These are phyloP conservation scores for Vitis hybrid DNA, from an alignment of 177 flowering plant genomes.

Conservation along the genomic window DNA sequence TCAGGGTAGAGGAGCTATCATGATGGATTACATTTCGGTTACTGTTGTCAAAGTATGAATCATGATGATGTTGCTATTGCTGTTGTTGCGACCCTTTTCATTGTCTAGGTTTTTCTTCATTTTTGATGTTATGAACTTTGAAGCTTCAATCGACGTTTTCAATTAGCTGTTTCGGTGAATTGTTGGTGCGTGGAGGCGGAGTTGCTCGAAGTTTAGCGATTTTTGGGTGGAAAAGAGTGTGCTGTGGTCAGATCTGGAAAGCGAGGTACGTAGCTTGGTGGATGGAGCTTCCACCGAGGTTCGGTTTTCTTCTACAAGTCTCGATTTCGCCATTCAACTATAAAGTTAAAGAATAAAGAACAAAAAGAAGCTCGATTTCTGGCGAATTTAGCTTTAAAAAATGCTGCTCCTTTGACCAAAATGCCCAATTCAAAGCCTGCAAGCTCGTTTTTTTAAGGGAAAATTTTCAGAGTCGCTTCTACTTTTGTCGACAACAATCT, in stretches of 20 bases:
- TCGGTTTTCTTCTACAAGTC: neutral
- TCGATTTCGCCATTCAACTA: neutral
- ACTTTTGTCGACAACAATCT: slow-evolving; percentile 44
- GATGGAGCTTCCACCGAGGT: neutral
- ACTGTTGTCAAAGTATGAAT: slow-evolving; percentile 1
- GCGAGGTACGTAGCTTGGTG: neutral
- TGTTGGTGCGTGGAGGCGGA: neutral
- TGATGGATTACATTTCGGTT: neutral
- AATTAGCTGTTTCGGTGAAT: too few species aligned
- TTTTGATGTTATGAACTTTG: neutral
- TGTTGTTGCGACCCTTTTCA: neutral
- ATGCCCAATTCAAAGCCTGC: slow-evolving; percentile 30
- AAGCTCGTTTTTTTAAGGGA: slow-evolving; percentile 25
- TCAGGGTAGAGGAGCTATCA: neutral
- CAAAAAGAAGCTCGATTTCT: slow-evolving; percentile 29
- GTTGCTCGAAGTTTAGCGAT: neutral
- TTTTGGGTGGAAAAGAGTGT: neutral
- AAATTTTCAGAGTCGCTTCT: slow-evolving; percentile 13
- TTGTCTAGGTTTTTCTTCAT: neutral
- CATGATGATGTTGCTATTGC: neutral
- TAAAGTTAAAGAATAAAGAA: slow-evolving; percentile 18
- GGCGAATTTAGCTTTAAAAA: slow-evolving; percentile 18
- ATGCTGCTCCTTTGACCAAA: slow-evolving; percentile 23
- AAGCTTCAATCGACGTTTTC: neutral
- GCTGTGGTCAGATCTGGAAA: slow-evolving; percentile 1